These are phyloP conservation scores for Pythium brachiatum DNA, from an alignment of 352 stramenopile species.

Conservation along the genomic window DNA sequence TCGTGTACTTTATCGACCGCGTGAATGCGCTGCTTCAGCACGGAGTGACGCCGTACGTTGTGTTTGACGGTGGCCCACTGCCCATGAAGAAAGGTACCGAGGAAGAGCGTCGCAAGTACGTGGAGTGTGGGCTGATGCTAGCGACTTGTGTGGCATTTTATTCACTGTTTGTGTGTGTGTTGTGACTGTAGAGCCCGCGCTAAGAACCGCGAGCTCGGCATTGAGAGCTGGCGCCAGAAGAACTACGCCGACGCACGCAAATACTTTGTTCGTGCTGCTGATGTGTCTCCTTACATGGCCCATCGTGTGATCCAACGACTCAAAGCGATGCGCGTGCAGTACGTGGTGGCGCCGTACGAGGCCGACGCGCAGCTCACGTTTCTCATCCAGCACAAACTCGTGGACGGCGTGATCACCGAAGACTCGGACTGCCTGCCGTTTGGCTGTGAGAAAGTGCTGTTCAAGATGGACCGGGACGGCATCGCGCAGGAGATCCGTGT, in stretches of 20 bases:
- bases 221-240: constrained; percentile 52
- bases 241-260: constrained; percentile 67
- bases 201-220: constrained; percentile 64
- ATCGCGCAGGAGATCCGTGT: constrained; percentile 58
- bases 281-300: constrained; percentile 80
- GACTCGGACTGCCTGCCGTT: constrained; percentile 96
- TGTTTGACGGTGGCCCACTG: constrained; percentile 92
- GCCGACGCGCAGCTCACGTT: constrained; percentile 97
- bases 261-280: constrained; percentile 65
- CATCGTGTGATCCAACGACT: constrained; percentile 57
- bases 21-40: constrained; percentile 85
- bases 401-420: constrained; percentile 96
- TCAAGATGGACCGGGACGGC: constrained; percentile 87
- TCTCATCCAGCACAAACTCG: constrained; percentile 71
- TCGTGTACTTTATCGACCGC: constrained; percentile 85
- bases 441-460: constrained; percentile 87
- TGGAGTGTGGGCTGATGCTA: not conserved
- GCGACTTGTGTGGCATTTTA: too few relatives aligned
- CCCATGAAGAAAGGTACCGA: constrained; percentile 88
- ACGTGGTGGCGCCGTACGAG: constrained; percentile 98
- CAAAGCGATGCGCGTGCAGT: constrained; percentile 67
- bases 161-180: too few relatives aligned
- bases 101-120: constrained; percentile 61
- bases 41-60: constrained; percentile 84
- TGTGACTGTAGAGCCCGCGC: constrained; percentile 43